Conservation (phyloP, 2,329 filamentous ascomycete species). For the Myriosclerotinia scirpicola region DNA sequence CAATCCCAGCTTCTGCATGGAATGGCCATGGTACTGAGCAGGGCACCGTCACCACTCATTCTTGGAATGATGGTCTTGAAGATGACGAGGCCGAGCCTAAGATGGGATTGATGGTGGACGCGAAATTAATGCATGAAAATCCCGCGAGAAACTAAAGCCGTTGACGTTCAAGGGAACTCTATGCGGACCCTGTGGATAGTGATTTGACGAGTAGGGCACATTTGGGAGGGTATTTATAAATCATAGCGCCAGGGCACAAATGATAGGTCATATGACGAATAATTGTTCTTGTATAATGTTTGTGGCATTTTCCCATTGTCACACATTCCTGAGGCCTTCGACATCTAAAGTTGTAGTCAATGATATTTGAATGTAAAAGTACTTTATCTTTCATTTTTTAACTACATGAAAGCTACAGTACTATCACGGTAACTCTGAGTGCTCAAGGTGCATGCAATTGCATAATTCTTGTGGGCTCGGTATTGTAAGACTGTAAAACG, state of each 20-base stretch:
- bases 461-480: background rate
- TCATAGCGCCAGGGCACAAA: too few relatives aligned
- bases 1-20: slow-evolving; percentile 60
- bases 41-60: slow-evolving; percentile 66
- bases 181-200: background rate
- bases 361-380: background rate
- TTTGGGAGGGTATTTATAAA: background rate
- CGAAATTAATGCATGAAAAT: slow-evolving; percentile 42
- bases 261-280: background rate
- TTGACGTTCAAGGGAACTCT: background rate
- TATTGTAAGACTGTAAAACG: background rate
- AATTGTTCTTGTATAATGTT: background rate
- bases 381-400: background rate
- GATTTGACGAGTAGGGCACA: slow-evolving; percentile 3
- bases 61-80: slow-evolving; percentile 62
- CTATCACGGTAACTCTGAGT: background rate
- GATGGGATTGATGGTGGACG: slow-evolving; percentile 47
- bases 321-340: background rate
- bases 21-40: slow-evolving; percentile 65
- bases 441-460: background rate
- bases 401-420: background rate
- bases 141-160: background rate
- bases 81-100: slow-evolving; percentile 57
- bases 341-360: background rate
- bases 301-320: background rate